phyloP scores from a whole-genome alignment of 1,284 basidiomycete species.

The Hemileia vastatrix region DNA sequence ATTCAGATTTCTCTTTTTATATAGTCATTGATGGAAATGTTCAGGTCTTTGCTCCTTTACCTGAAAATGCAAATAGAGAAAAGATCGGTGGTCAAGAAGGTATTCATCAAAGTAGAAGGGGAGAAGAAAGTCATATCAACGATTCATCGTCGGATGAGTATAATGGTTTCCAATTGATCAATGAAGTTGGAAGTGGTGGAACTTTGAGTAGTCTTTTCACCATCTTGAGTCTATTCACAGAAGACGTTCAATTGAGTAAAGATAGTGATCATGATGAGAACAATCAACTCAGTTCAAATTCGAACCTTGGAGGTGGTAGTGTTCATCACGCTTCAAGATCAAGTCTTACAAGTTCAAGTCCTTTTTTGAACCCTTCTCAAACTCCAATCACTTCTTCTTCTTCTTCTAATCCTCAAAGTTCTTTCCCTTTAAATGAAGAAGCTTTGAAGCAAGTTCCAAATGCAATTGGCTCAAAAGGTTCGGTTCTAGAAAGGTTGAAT shows the following conservation, averaged over 20 bases:
- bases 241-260: constrained; percentile 37
- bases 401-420: too few species aligned
- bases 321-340: too few species aligned
- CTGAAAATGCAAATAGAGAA: constrained; percentile 14
- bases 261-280: too few species aligned
- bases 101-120: background rate
- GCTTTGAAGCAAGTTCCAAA: constrained; percentile 32
- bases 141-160: constrained; percentile 33
- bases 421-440: too few species aligned
- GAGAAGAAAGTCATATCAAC: too few species aligned
- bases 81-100: background rate
- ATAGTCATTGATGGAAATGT: constrained; percentile 43
- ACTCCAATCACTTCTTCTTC: too few species aligned
- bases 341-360: too few species aligned
- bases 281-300: too few species aligned
- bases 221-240: constrained; percentile 42
- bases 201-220: constrained; percentile 43
- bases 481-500: constrained; percentile 28
- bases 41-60: constrained; percentile 39
- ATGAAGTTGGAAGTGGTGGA: constrained; percentile 42
- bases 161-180: constrained; percentile 39
- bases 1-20: constrained; percentile 40
- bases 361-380: too few species aligned
- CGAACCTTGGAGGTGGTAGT: too few species aligned
- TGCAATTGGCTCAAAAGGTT: constrained; percentile 28